Conservation (phyloP, 2,329 filamentous ascomycete species). For the Fusarium sp. region DNA sequence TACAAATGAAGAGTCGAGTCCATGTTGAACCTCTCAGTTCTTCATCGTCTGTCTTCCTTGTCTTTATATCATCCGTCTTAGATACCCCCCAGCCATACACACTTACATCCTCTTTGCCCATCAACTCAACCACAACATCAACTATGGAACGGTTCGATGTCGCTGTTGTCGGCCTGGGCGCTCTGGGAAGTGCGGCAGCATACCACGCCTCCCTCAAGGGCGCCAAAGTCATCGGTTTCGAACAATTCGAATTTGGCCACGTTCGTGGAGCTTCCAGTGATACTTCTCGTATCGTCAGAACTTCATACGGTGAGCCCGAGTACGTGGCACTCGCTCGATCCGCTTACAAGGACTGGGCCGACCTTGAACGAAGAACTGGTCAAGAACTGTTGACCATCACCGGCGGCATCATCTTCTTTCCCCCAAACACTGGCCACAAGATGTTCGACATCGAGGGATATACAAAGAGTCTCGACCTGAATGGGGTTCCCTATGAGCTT, state of each 20-base stretch:
- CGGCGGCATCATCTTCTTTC: conserved; percentile 40
- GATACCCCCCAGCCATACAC: neutral
- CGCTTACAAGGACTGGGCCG: conserved; percentile 42
- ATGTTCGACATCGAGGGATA: neutral
- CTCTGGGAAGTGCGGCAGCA: conserved; percentile 30
- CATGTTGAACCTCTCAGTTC: neutral
- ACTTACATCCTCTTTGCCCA: neutral
- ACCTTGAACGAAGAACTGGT: conserved; percentile 32
- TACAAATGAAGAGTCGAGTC: neutral
- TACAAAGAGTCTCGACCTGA: conserved; percentile 26
- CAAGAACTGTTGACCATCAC: conserved; percentile 38
- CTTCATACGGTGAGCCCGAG: conserved; percentile 37
- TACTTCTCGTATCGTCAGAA: conserved; percentile 42
- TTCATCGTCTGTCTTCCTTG: neutral
- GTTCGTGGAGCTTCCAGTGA: conserved; percentile 42
- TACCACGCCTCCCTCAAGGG: conserved; percentile 37
- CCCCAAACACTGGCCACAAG: conserved; percentile 2
- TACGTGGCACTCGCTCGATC: conserved; percentile 39
- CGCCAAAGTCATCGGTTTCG: conserved; percentile 38
- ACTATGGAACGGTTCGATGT: conserved; percentile 5
- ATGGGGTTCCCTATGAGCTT: conserved; percentile 34
- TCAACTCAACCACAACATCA: neutral
- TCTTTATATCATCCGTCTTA: neutral
- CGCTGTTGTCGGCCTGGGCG: conserved; percentile 15
- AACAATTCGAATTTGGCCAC: conserved; percentile 43